Percentiles rank a stretch among this genome's conserved stretches.
These are phyloP conservation scores for Ophiostoma perfectum DNA, from an alignment of 2,329 filamentous ascomycete genomes.

Conservation along the genomic window DNA sequence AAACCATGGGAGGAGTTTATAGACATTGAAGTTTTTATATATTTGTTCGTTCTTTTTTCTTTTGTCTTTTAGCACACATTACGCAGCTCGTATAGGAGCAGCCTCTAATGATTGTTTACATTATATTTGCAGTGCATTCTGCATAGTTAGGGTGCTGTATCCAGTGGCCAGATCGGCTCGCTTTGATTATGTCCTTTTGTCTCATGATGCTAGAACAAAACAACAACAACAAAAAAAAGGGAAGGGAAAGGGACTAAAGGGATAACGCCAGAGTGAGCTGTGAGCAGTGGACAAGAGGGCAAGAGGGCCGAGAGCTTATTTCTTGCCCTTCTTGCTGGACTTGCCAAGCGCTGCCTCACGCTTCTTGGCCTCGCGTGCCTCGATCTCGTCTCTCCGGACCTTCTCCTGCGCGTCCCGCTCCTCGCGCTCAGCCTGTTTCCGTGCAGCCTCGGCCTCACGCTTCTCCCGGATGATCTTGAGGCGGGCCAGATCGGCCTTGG, in stretches of 20 bases:
- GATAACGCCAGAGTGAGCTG: background rate
- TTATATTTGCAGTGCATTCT: background rate
- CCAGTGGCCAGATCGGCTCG: conserved; percentile 1
- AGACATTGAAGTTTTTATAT: background rate
- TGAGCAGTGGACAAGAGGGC: background rate
- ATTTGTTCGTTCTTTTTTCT: background rate
- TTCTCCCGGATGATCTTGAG: conserved; percentile 77
- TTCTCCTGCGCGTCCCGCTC: conserved; percentile 50
- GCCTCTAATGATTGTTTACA: background rate
- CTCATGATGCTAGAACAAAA: conserved; percentile 5
- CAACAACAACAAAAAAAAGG: background rate
- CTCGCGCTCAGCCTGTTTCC: conserved; percentile 66
- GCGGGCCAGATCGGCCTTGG: conserved; percentile 79
- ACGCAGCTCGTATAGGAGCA: background rate
- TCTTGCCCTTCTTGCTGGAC: conserved; percentile 45
- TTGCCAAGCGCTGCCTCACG: conserved; percentile 48
- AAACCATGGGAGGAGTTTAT: conserved; percentile 9
- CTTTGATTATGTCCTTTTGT: background rate
- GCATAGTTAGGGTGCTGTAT: background rate
- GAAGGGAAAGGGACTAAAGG: background rate
- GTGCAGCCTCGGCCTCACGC: conserved; percentile 73
- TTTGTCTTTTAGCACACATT: background rate
- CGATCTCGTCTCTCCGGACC: conserved; percentile 45
- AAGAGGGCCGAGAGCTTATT: conserved; percentile 27
- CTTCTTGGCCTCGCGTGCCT: conserved; percentile 52